phyloP scores from a whole-genome alignment of 1,139 yeast species.

The Yamadazyma triangularis region DNA sequence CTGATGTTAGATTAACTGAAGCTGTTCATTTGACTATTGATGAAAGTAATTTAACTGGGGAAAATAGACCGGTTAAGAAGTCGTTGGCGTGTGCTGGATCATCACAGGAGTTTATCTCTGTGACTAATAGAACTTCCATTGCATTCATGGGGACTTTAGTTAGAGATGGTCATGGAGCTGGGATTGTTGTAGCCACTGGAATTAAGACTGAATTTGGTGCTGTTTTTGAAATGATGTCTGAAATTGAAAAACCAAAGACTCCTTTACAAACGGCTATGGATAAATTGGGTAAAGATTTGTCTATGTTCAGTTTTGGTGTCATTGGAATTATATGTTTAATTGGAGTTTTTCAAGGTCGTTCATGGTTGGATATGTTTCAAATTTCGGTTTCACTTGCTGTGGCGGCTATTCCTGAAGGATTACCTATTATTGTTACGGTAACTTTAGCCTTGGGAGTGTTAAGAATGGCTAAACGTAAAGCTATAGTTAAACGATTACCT shows the following conservation, averaged over 20 bases:
- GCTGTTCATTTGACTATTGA: constrained; percentile 79
- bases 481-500: constrained; percentile 89
- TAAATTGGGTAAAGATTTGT: constrained; percentile 83
- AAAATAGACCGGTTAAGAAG: constrained; percentile 80
- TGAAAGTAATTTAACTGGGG: constrained; percentile 93
- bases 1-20: constrained; percentile 77
- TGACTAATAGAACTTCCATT: constrained; percentile 66
- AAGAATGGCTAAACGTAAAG: constrained; percentile 90
- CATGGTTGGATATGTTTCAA: constrained; percentile 96
- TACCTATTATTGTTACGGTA: constrained; percentile 94
- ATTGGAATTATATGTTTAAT: constrained; percentile 84
- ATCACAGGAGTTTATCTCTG: constrained; percentile 30
- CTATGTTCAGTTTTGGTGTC: constrained; percentile 73
- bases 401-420: constrained; percentile 97
- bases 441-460: constrained; percentile 92
- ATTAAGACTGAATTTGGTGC: constrained; percentile 85
- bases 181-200: constrained; percentile 90
- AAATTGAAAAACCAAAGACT: constrained; percentile 91
- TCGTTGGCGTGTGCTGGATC: constrained; percentile 23
- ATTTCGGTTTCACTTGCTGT: constrained; percentile 94
- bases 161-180: constrained; percentile 89
- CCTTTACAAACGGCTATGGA: constrained; percentile 95
- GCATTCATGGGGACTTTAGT: constrained; percentile 97
- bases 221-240: constrained; percentile 88
- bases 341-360: constrained; percentile 85